Conservation (phyloP, 148 eudicot genomes). For the Mesembryanthemum crystallinum region DNA sequence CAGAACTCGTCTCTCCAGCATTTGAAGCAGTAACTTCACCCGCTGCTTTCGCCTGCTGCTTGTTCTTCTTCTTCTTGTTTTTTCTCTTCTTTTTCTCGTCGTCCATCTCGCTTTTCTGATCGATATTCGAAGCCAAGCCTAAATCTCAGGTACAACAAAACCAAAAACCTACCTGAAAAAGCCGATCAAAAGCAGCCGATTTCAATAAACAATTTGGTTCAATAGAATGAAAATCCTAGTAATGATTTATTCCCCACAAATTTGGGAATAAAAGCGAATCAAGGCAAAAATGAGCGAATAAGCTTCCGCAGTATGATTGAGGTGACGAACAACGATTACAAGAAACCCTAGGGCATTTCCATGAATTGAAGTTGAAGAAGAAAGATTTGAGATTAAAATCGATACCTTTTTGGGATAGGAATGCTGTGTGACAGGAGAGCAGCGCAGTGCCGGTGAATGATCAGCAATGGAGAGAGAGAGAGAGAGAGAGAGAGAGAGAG, state of each 20-base stretch:
- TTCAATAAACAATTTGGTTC: background rate
- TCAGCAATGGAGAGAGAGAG: slow-evolving; percentile 5
- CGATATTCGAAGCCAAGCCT: slow-evolving; percentile 5
- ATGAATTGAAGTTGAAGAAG: background rate
- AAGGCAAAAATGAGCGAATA: background rate
- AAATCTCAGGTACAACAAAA: background rate
- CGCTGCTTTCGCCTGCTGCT: slow-evolving; percentile 36
- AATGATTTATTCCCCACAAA: background rate
- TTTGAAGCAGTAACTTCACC: slow-evolving; percentile 32
- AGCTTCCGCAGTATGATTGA: background rate
- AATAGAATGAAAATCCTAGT: background rate
- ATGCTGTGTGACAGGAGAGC: background rate
- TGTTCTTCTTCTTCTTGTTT: slow-evolving; percentile 74
- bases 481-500: background rate
- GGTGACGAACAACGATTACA: background rate
- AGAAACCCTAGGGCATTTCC: background rate
- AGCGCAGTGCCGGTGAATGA: background rate
- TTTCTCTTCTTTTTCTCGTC: slow-evolving; percentile 64
- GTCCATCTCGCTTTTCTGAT: slow-evolving; percentile 38
- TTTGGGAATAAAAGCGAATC: background rate
- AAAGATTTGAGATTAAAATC: background rate
- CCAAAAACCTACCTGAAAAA: background rate
- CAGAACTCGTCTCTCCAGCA: slow-evolving; percentile 40
- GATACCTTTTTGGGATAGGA: slow-evolving; percentile 1
- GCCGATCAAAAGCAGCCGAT: background rate